Evolutionary conservation across 1,284 basidiomycete genomes (phyloP).

Genomic region (Cutaneotrichosporon sp.): DNA sequence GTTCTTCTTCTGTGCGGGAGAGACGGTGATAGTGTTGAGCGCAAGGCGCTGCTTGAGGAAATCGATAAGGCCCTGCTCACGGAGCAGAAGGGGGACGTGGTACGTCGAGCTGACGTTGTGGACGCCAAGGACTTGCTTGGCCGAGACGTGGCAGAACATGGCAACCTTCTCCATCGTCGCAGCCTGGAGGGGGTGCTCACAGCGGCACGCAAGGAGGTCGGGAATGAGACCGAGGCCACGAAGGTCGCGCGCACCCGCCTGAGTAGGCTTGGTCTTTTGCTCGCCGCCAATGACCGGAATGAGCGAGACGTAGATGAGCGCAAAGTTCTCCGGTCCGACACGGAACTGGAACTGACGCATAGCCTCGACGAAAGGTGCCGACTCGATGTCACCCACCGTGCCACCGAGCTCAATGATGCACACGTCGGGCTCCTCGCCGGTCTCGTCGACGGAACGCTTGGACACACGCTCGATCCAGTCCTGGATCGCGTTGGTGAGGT

Average conservation of each 20-base stretch:
- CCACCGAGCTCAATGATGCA: slow-evolving; percentile 99
- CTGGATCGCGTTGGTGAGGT: slow-evolving; percentile 95
- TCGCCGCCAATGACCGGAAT: slow-evolving; percentile 98
- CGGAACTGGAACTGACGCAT: slow-evolving; percentile 99
- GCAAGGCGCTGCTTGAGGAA: slow-evolving; percentile 81
- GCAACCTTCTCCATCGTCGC: slow-evolving; percentile 93
- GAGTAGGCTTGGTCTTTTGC: slow-evolving; percentile 99
- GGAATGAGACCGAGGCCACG: slow-evolving; percentile 90
- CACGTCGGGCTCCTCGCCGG: slow-evolving; percentile 88
- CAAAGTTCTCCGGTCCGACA: slow-evolving; percentile 95
- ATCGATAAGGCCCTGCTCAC: slow-evolving; percentile 85
- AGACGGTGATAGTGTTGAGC: slow-evolving; percentile 63
- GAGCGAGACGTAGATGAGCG: slow-evolving; percentile 95
- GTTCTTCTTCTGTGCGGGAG: slow-evolving; percentile 60
- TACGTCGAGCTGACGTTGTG: slow-evolving; percentile 97
- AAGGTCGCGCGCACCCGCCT: slow-evolving; percentile 92
- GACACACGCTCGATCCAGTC: slow-evolving; percentile 98
- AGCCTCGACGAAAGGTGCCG: slow-evolving; percentile 95
- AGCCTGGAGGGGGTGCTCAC: slow-evolving; percentile 65
- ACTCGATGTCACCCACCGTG: slow-evolving; percentile 94
- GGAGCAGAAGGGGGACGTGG: slow-evolving; percentile 90
- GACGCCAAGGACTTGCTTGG: slow-evolving; percentile 92
- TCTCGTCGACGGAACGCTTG: slow-evolving; percentile 90
- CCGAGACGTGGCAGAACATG: slow-evolving; percentile 97
- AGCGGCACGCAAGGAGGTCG: slow-evolving; percentile 92